phyloP scores from a whole-genome alignment of 176 grass and related monocot species.

The Oryza australiensis region DNA sequence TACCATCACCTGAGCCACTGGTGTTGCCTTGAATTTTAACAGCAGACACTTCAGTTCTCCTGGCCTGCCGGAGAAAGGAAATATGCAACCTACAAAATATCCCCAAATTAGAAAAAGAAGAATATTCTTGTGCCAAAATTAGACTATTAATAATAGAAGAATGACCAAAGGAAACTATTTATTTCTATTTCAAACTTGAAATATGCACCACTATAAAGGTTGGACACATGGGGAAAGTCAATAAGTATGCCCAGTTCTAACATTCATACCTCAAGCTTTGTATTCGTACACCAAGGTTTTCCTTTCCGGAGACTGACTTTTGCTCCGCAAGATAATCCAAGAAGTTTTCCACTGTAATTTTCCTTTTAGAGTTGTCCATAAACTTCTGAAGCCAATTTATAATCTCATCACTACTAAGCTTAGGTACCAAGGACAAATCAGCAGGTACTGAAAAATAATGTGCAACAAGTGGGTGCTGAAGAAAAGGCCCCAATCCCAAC shows the following conservation, averaged over 20 bases:
- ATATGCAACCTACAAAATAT: constrained; percentile 68
- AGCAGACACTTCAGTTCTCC: constrained; percentile 46
- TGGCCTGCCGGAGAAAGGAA: constrained; percentile 63
- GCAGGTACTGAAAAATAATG: constrained; percentile 70
- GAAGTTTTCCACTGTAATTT: constrained; percentile 62
- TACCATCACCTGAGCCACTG: constrained; percentile 39
- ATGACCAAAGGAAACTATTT: not conserved
- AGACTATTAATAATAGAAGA: not conserved
- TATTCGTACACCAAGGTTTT: constrained; percentile 78
- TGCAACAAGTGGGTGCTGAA: constrained; percentile 59
- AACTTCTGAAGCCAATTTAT: constrained; percentile 54
- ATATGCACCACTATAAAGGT: not conserved
- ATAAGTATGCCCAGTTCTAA: constrained; percentile 18
- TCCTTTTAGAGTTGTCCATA: constrained; percentile 51
- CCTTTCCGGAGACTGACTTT: constrained; percentile 55
- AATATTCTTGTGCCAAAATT: constrained; percentile 15
- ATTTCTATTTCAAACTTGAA: not conserved
- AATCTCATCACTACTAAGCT: constrained; percentile 70
- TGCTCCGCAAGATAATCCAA: constrained; percentile 67
- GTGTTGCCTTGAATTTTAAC: constrained; percentile 39
- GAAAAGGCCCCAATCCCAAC: constrained; percentile 74
- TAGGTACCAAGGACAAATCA: constrained; percentile 56
- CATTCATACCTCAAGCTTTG: constrained; percentile 75
- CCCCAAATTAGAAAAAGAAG: constrained; percentile 39
- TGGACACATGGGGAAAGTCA: constrained; percentile 24